These are phyloP conservation scores for Crithidia expoeki DNA, from an alignment of 208 protist genomes.

Conservation along the genomic window DNA sequence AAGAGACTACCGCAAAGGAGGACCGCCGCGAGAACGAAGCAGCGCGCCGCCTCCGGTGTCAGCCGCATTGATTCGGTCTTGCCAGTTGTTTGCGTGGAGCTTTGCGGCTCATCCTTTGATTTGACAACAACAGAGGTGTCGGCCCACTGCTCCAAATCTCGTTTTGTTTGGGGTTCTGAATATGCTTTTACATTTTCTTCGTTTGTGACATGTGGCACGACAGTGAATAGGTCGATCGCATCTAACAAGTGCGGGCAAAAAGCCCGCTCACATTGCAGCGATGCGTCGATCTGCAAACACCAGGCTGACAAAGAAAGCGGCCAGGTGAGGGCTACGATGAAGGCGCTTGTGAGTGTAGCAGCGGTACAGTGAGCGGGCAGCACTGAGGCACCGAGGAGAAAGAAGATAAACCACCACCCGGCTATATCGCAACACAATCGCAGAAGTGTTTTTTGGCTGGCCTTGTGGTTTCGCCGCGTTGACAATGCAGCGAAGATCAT, in stretches of 20 bases:
- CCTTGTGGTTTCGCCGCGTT: neutral
- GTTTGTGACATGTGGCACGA: neutral
- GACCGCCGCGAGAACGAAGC: slow-evolving; percentile 34
- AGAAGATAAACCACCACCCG: slow-evolving; percentile 23
- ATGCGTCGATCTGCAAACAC: neutral
- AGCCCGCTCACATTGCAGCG: slow-evolving; percentile 9
- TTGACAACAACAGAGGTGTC: neutral
- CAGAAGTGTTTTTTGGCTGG: neutral
- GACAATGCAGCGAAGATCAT: neutral
- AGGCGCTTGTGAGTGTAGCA: slow-evolving; percentile 7
- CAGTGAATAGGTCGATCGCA: slow-evolving; percentile 19
- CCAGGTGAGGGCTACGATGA: slow-evolving; percentile 27
- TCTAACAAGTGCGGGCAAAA: slow-evolving; percentile 1
- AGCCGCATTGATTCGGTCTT: neutral
- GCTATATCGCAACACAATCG: neutral
- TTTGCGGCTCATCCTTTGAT: too few relatives aligned
- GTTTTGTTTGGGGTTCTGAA: neutral
- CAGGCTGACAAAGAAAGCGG: slow-evolving; percentile 20
- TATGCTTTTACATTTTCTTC: neutral
- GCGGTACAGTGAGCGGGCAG: slow-evolving; percentile 10
- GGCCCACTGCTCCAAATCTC: too few relatives aligned
- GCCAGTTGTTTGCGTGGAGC: neutral
- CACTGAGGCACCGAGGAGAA: slow-evolving; percentile 33
- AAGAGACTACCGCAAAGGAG: slow-evolving; percentile 49
- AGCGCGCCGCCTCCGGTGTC: neutral